Evolutionary conservation across 108 stramenopile genomes (phyloP).

Genomic region (Seminavis robusta): DNA sequence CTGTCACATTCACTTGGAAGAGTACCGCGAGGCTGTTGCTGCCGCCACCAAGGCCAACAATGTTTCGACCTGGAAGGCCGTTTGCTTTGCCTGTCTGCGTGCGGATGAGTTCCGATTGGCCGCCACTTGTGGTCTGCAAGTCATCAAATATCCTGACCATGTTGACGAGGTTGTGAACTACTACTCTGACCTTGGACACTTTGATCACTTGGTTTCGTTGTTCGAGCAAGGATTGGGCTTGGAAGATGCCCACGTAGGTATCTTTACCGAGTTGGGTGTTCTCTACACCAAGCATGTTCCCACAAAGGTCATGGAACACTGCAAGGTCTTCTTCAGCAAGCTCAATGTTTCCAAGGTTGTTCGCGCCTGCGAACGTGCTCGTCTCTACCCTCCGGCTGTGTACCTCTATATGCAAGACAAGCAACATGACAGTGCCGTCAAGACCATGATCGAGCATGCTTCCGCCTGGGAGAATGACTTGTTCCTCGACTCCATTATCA

Average conservation of each 20-base stretch:
- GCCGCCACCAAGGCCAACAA: conserved; percentile 98
- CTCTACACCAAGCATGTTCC: conserved; percentile 99
- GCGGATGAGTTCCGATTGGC: conserved; percentile 98
- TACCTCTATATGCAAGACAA: conserved; percentile 98
- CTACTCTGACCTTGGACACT: conserved; percentile 97
- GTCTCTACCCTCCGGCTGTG: conserved; percentile 94
- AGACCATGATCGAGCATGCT: conserved; percentile 97
- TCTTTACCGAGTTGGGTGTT: conserved; percentile 99
- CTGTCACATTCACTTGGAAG: conserved; percentile 96
- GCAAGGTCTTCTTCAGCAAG: conserved; percentile 98
- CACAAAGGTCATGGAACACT: conserved; percentile 98
- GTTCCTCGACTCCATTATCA: conserved; percentile 94
- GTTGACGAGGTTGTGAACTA: conserved; percentile 97
- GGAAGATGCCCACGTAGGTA: conserved; percentile 98
- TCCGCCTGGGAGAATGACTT: conserved; percentile 93
- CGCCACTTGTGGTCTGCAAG: conserved; percentile 94
- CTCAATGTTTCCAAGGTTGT: conserved; percentile 98
- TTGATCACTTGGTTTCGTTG: conserved; percentile 93
- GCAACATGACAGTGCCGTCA: conserved; percentile 96
- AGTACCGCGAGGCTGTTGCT: conserved; percentile 98
- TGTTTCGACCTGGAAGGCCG: conserved; percentile 99
- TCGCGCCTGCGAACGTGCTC: conserved; percentile 97
- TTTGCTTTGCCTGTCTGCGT: conserved; percentile 94
- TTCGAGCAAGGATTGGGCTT: conserved; percentile 98
- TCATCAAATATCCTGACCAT: conserved; percentile 99